Evolutionary conservation across 2,329 filamentous ascomycete species (phyloP).

Genomic region (Fusarium subglutinans): DNA sequence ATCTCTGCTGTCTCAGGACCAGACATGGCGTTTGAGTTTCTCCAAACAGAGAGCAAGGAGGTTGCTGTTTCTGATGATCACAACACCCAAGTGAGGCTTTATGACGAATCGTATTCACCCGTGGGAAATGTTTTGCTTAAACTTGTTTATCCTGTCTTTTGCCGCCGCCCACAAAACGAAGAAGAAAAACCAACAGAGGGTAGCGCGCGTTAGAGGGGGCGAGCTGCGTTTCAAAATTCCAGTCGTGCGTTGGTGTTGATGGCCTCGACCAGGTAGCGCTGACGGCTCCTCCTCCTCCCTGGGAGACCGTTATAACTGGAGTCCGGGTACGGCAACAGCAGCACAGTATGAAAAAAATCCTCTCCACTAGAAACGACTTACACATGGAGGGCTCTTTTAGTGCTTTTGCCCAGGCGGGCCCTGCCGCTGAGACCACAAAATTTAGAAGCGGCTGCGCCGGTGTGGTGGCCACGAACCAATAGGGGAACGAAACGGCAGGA

Average conservation of each 20-base stretch:
- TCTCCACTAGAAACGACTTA: not conserved
- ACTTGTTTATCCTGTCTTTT: not conserved
- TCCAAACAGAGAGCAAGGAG: conserved; percentile 5
- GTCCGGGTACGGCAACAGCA: conserved; percentile 4
- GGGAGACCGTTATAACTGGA: not conserved
- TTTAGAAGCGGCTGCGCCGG: conserved; percentile 24
- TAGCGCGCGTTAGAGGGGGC: conserved; percentile 14
- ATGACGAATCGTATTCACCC: conserved; percentile 21
- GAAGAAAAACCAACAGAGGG: conserved; percentile 3
- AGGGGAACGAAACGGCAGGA: not conserved
- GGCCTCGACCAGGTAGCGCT: conserved; percentile 26
- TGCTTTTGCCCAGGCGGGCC: conserved; percentile 36
- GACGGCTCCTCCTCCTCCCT: conserved; percentile 6
- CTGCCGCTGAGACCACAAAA: conserved; percentile 35
- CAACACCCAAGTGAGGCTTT: not conserved
- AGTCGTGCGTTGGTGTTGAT: conserved; percentile 13
- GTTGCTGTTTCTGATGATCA: conserved; percentile 1
- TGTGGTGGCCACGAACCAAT: conserved; percentile 19
- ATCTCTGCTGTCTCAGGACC: conserved; percentile 17
- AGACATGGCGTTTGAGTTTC: conserved; percentile 14
- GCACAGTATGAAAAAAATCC: conserved; percentile 16
- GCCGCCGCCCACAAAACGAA: not conserved
- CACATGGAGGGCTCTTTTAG: conserved; percentile 2
- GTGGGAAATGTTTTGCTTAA: not conserved
- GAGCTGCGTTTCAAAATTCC: conserved; percentile 25